These are phyloP conservation scores for Acacia pycnantha DNA, from an alignment of 331 rosid species.

Conservation along the genomic window DNA sequence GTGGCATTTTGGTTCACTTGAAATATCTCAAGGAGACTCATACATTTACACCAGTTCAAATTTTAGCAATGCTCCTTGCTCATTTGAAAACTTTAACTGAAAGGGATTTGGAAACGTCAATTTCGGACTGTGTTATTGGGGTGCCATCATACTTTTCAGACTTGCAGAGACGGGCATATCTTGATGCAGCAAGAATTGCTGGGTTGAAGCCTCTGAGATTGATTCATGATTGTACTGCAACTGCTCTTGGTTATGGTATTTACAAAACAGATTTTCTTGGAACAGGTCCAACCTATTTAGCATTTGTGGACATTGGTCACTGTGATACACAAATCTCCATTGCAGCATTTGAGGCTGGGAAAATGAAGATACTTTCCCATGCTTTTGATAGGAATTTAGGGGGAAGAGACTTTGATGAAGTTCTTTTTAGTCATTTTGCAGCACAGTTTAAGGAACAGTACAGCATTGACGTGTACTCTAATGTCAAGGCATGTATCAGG, in stretches of 20 bases:
- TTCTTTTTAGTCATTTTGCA: conserved; percentile 80
- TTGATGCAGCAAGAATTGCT: conserved; percentile 78
- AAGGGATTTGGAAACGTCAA: conserved; percentile 53
- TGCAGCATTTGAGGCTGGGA: conserved; percentile 69
- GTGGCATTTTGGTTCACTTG: conserved; percentile 80
- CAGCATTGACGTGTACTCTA: conserved; percentile 66
- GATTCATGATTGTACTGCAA: conserved; percentile 95
- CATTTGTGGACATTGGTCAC: conserved; percentile 90
- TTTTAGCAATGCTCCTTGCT: conserved; percentile 86
- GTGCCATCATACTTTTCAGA: conserved; percentile 83
- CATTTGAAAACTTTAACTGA: conserved; percentile 76
- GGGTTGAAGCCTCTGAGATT: conserved; percentile 86
- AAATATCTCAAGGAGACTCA: conserved; percentile 53
- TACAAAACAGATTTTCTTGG: conserved; percentile 62
- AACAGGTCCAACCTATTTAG: conserved; percentile 54
- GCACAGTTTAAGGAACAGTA: conserved; percentile 70
- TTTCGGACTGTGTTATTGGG: conserved; percentile 86
- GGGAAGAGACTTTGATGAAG: conserved; percentile 94
- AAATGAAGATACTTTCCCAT: conserved; percentile 80
- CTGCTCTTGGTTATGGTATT: conserved; percentile 96
- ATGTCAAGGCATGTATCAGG: conserved; percentile 80
- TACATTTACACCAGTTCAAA: conserved; percentile 77
- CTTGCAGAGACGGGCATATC: conserved; percentile 82
- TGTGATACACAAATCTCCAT: conserved; percentile 91
- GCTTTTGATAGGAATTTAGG: conserved; percentile 79